A percentile compares a stretch with the other conserved stretches of the same genome.
Conservation (phyloP, 192 early-diverging fungal genomes). For the Jimgerdemannia lactiflua region DNA sequence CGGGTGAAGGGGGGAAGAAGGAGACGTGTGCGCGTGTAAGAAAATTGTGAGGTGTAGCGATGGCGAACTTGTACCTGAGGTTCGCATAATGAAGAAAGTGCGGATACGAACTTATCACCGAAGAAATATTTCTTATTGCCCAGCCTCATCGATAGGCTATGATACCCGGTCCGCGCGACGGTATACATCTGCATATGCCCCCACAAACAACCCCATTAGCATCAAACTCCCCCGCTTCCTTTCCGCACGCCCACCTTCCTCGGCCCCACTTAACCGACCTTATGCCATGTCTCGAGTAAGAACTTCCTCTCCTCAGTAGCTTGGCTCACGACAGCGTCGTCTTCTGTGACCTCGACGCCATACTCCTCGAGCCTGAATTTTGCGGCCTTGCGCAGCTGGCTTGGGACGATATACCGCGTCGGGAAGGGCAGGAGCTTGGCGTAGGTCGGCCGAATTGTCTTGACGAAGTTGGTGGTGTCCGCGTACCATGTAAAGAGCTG, state of each 20-base stretch:
- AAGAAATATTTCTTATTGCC: constrained; percentile 80
- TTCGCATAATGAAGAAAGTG: not conserved
- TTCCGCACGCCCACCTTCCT: not conserved
- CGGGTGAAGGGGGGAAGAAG: not conserved
- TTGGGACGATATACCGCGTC: constrained; percentile 64
- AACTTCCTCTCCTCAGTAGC: constrained; percentile 32
- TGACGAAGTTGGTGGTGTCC: constrained; percentile 77
- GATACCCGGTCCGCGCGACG: constrained; percentile 63
- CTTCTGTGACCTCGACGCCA: constrained; percentile 32
- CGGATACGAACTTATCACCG: constrained; percentile 56
- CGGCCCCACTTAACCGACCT: constrained; percentile 14
- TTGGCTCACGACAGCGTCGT: constrained; percentile 46
- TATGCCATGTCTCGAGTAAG: constrained; percentile 31
- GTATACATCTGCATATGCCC: constrained; percentile 58
- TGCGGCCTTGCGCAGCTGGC: constrained; percentile 71
- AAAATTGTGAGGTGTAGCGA: too few relatives aligned
- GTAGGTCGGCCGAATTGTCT: constrained; percentile 69
- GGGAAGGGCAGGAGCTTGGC: constrained; percentile 69
- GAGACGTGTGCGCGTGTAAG: not conserved
- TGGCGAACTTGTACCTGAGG: not conserved
- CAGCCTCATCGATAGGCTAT: constrained; percentile 66
- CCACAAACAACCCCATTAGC: not conserved
- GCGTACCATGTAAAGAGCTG: constrained; percentile 80
- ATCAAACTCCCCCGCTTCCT: too few relatives aligned
- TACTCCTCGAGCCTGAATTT: constrained; percentile 60